Conservation (phyloP, 192 early-diverging fungal genomes). For the Coemansia reversa region DNA sequence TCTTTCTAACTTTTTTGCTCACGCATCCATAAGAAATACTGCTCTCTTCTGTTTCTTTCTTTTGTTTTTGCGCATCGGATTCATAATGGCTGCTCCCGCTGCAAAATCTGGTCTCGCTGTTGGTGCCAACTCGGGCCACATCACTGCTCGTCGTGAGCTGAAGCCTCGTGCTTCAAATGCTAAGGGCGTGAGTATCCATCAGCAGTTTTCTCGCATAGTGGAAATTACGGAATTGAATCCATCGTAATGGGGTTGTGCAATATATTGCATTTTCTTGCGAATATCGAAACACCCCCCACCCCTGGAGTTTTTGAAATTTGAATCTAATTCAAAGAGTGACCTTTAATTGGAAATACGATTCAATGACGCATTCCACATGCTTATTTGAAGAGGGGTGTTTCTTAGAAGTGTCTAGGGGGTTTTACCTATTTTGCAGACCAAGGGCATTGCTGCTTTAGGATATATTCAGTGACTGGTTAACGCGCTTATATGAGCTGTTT, state of each 20-base stretch:
- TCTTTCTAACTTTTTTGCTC: conserved; percentile 9
- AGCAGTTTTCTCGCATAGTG: too few species aligned
- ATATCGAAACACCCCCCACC: not conserved
- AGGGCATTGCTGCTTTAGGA: too few species aligned
- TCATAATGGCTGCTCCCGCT: conserved; percentile 60
- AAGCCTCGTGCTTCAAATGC: conserved; percentile 29
- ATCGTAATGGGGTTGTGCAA: not conserved
- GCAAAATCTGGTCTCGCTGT: conserved; percentile 81
- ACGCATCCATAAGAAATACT: conserved; percentile 18
- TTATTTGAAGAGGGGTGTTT: too few species aligned
- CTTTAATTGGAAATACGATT: too few species aligned
- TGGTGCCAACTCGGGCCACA: conserved; percentile 93
- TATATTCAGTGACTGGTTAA: too few species aligned
- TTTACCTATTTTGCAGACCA: too few species aligned
- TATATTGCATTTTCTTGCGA: not conserved
- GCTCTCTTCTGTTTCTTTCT: conserved; percentile 3
- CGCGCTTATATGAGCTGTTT: too few species aligned
- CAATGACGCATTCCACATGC: too few species aligned
- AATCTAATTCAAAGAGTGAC: too few species aligned
- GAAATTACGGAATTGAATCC: too few species aligned
- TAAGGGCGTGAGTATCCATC: conserved; percentile 44
- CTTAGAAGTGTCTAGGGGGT: too few species aligned
- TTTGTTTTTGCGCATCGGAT: not conserved
- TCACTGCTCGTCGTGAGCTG: conserved; percentile 66
- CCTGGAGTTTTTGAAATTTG: too few species aligned